Evolutionary conservation across 2,329 filamentous ascomycete genomes (phyloP).

Genomic region (Xylaria arbuscula): DNA sequence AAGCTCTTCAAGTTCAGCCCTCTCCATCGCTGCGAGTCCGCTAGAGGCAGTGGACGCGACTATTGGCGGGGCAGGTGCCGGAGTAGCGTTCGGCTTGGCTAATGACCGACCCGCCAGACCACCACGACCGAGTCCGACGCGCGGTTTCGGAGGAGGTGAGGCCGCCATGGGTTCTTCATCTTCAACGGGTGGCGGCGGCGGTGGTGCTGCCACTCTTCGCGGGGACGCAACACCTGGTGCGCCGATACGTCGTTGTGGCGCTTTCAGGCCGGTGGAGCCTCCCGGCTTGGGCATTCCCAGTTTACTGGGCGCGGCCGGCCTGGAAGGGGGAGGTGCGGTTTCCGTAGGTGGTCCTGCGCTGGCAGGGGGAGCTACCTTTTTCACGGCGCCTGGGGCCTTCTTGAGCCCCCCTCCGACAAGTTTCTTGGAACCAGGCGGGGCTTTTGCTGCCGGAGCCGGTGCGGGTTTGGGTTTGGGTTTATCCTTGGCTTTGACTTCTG

Average conservation of each 20-base stretch:
- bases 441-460: slow-evolving; percentile 67
- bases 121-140: slow-evolving; percentile 76
- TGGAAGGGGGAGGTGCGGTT: slow-evolving; percentile 68
- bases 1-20: slow-evolving; percentile 91
- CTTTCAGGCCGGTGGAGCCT: slow-evolving; percentile 68
- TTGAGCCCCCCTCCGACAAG: slow-evolving; percentile 55
- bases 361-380: slow-evolving; percentile 59
- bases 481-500: slow-evolving; percentile 88
- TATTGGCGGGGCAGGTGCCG: slow-evolving; percentile 61
- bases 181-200: slow-evolving; percentile 63
- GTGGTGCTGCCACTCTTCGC: slow-evolving; percentile 58
- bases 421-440: slow-evolving; percentile 56
- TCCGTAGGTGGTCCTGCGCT: slow-evolving; percentile 55
- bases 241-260: slow-evolving; percentile 67
- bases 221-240: slow-evolving; percentile 64
- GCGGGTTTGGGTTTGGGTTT: slow-evolving; percentile 92
- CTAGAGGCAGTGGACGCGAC: slow-evolving; percentile 69
- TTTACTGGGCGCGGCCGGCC: slow-evolving; percentile 60
- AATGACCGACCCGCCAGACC: slow-evolving; percentile 88
- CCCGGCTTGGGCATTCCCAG: slow-evolving; percentile 66
- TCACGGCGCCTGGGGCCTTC: slow-evolving; percentile 63
- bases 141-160: slow-evolving; percentile 68
- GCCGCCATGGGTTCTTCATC: slow-evolving; percentile 64
- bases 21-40: slow-evolving; percentile 81
- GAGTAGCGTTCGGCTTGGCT: slow-evolving; percentile 73